Conservation (phyloP, 2,329 filamentous ascomycete genomes). For the Karstenula rhodostoma region DNA sequence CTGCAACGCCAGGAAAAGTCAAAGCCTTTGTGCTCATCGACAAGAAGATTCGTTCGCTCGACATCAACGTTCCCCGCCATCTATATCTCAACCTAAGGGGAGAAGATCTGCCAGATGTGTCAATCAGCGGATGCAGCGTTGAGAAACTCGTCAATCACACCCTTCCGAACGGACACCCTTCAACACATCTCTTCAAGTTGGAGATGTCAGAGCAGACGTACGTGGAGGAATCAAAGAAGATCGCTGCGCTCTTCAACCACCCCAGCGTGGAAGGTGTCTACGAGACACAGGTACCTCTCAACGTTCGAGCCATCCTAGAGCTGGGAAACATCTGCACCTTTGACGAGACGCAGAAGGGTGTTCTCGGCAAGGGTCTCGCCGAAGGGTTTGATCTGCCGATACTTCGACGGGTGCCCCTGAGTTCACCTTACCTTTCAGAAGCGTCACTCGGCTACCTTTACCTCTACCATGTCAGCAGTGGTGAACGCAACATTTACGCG, state of each 20-base stretch:
- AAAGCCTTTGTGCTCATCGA: slow-evolving; percentile 92
- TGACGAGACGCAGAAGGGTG: slow-evolving; percentile 87
- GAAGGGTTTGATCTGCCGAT: slow-evolving; percentile 88
- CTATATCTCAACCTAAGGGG: slow-evolving; percentile 92
- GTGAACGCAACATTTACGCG: slow-evolving; percentile 91
- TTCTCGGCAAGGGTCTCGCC: slow-evolving; percentile 90
- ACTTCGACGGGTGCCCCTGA: slow-evolving; percentile 71
- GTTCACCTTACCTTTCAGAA: slow-evolving; percentile 78
- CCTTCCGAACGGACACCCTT: slow-evolving; percentile 92
- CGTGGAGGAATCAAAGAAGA: slow-evolving; percentile 82
- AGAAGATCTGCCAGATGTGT: slow-evolving; percentile 86
- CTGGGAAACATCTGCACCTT: slow-evolving; percentile 93
- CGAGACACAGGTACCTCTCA: slow-evolving; percentile 89
- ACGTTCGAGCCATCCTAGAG: slow-evolving; percentile 84
- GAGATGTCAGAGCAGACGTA: slow-evolving; percentile 89
- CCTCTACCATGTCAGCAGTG: slow-evolving; percentile 89
- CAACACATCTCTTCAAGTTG: slow-evolving; percentile 92
- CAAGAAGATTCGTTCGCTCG: slow-evolving; percentile 86
- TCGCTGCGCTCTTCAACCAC: slow-evolving; percentile 85
- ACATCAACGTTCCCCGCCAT: slow-evolving; percentile 86
- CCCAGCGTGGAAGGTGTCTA: slow-evolving; percentile 97
- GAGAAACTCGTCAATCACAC: slow-evolving; percentile 95
- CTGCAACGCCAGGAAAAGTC: slow-evolving; percentile 85
- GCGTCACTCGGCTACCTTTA: slow-evolving; percentile 84
- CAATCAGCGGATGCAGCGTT: slow-evolving; percentile 83